Evolutionary conservation across 345 rosid species (phyloP).

Genomic region (Leavenworthia alabamica): DNA sequence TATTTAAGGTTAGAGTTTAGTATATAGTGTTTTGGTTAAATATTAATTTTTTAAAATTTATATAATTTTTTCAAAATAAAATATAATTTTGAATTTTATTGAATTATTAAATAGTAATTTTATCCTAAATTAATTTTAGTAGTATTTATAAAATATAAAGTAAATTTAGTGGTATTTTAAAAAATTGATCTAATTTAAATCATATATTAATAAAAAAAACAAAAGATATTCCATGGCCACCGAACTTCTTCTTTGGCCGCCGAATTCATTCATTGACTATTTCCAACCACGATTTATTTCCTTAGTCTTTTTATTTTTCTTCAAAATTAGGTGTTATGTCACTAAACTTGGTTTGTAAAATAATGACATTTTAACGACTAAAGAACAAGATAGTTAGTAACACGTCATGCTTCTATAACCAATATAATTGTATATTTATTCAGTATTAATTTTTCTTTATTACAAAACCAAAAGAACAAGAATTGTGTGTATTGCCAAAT

Average conservation of each 20-base stretch:
- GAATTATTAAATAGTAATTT: no score
- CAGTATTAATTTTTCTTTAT: not conserved
- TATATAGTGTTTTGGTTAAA: no score
- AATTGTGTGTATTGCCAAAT: not conserved
- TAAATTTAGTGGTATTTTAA: no score
- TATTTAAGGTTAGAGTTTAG: no score
- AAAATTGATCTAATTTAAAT: no score
- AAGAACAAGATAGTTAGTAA: not conserved
- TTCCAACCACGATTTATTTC: not conserved
- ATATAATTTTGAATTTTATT: no score
- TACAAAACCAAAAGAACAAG: not conserved
- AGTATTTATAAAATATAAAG: no score
- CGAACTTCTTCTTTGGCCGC: not conserved
- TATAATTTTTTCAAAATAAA: no score
- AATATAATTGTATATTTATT: not conserved
- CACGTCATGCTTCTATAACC: not conserved
- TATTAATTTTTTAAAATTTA: no score
- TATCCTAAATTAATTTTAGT: no score
- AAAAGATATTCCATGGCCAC: no score
- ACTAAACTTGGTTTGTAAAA: not conserved
- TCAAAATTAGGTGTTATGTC: not conserved
- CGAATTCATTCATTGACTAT: not conserved
- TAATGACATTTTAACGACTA: not conserved
- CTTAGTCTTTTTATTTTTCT: not conserved
- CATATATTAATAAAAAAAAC: no score